A percentile compares a stretch with the other conserved stretches of the same genome.
Conservation (phyloP, 768 basidiomycete genomes). For the Boletus rex-veris region DNA sequence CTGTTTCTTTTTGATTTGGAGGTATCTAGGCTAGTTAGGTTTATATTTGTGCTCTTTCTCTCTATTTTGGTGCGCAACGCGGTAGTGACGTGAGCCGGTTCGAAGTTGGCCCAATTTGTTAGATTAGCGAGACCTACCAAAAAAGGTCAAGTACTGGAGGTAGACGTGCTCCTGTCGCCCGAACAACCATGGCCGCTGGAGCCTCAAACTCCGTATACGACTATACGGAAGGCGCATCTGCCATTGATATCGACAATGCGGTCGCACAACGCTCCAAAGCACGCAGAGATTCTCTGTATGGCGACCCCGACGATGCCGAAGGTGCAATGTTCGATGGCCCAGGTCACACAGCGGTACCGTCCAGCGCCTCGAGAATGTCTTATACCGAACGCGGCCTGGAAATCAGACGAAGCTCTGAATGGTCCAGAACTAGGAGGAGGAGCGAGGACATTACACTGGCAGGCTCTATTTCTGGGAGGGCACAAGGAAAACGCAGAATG, state of each 20-base stretch:
- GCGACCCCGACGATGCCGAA: slow-evolving; percentile 47
- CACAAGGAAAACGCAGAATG: slow-evolving; percentile 37
- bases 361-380: slow-evolving; percentile 79
- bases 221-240: slow-evolving; percentile 85
- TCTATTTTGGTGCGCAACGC: neutral
- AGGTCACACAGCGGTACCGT: slow-evolving; percentile 60
- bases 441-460: slow-evolving; percentile 40
- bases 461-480: slow-evolving; percentile 30
- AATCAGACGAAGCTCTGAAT: slow-evolving; percentile 52
- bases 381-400: slow-evolving; percentile 42
- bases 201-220: slow-evolving; percentile 39
- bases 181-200: slow-evolving; percentile 14
- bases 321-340: slow-evolving; percentile 78
- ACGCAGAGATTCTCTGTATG: slow-evolving; percentile 68
- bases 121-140: slow-evolving; percentile 10
- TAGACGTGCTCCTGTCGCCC: too few species aligned
- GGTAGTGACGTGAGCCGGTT: neutral
- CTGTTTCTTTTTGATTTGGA: slow-evolving; percentile 92
- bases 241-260: slow-evolving; percentile 65
- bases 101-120: neutral
- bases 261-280: slow-evolving; percentile 47
- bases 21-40: slow-evolving; percentile 63
- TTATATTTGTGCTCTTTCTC: neutral
- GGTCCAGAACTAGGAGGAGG: slow-evolving; percentile 47
- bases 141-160: neutral